Conservation (phyloP, 495 filamentous ascomycete genomes). For the Penicillium pancosmium region DNA sequence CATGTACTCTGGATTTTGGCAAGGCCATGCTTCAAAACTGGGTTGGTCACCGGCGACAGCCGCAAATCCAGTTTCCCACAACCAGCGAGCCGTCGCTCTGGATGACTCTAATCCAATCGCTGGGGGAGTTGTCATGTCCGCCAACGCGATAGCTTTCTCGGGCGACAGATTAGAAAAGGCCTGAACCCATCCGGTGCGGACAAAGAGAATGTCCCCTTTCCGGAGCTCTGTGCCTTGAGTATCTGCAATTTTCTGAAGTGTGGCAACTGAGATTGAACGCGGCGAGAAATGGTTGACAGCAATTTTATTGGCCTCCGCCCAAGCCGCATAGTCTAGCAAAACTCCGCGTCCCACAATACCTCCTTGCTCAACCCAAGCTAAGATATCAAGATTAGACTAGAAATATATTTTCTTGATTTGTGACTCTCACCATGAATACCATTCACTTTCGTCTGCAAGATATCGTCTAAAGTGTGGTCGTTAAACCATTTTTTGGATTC, state of each 20-base stretch:
- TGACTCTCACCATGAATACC: conserved; percentile 8
- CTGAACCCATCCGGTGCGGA: conserved; percentile 12
- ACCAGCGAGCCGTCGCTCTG: conserved; percentile 8
- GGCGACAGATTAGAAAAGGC: conserved; percentile 4
- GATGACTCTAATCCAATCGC: conserved; percentile 11
- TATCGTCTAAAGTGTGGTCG: conserved; percentile 1
- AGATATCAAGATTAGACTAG: background rate
- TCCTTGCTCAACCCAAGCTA: conserved; percentile 47
- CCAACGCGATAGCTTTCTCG: conserved; percentile 2
- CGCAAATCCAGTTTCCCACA: conserved; percentile 16
- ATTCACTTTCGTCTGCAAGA: conserved; percentile 11
- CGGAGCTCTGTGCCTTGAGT: conserved; percentile 8
- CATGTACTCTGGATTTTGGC: conserved; percentile 6
- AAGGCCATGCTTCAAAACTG: conserved; percentile 13
- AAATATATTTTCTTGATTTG: background rate
- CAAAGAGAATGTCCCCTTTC: conserved; percentile 11
- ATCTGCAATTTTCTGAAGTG: conserved; percentile 9
- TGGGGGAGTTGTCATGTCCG: conserved; percentile 3
- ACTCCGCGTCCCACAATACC: conserved; percentile 60
- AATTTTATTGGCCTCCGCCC: conserved; percentile 39
- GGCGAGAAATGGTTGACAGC: conserved; percentile 9
- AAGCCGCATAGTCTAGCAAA: conserved; percentile 59
- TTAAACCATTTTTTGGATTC: conserved; percentile 13
- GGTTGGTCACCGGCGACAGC: conserved; percentile 13
- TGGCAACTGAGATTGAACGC: conserved; percentile 5